phyloP scores from a whole-genome alignment of 768 basidiomycete species.

The Amanita pallidorosea region DNA sequence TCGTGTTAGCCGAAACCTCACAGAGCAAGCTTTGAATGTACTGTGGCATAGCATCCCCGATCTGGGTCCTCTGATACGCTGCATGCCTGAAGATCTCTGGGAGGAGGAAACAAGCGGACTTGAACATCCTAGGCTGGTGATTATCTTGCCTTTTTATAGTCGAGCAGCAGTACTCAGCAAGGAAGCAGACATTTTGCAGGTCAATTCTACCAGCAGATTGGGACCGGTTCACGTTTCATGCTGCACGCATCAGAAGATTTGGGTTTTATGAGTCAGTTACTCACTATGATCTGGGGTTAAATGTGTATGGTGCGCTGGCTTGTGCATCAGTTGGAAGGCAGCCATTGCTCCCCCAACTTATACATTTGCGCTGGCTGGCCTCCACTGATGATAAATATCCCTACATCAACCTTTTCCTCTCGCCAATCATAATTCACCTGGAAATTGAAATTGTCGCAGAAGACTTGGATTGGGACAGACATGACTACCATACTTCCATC shows the following conservation, averaged over 20 bases:
- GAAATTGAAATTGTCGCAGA: neutral
- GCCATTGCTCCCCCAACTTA: neutral
- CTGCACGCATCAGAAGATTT: neutral
- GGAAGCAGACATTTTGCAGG: neutral
- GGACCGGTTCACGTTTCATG: neutral
- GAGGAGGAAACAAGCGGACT: neutral
- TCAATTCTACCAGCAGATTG: neutral
- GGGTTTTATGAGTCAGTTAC: neutral
- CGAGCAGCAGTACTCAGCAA: neutral
- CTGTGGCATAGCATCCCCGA: neutral
- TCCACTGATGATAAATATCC: neutral
- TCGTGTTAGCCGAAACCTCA: neutral
- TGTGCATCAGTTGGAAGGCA: neutral
- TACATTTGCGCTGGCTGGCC: neutral
- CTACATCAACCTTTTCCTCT: conserved; percentile 3
- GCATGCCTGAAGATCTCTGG: conserved; percentile 4
- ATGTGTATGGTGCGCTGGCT: neutral
- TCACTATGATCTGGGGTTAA: neutral
- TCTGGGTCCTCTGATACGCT: neutral
- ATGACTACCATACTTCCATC: neutral
- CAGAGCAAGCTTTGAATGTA: neutral
- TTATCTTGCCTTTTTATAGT: neutral
- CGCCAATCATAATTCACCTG: neutral
- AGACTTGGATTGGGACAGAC: too few species aligned
- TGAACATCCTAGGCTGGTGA: neutral